Evolutionary conservation across 2,329 filamentous ascomycete species (phyloP).

Genomic region (Aspergillus floridensis): DNA sequence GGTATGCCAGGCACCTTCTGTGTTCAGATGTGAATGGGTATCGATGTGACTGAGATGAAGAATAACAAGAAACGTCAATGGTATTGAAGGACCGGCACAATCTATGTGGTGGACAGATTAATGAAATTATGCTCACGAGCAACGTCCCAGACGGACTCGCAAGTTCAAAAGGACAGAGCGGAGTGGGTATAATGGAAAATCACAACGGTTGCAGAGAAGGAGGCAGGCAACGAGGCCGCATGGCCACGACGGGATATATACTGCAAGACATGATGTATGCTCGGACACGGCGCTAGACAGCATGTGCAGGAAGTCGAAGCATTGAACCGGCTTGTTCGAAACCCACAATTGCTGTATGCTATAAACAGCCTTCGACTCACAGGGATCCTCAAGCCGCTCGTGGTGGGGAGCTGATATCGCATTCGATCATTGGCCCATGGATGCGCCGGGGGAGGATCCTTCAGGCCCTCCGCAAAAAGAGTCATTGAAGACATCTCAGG

Average conservation of each 20-base stretch:
- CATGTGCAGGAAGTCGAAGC: conserved; percentile 24
- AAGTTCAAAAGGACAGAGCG: background rate
- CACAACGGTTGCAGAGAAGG: background rate
- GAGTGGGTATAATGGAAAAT: background rate
- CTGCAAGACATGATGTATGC: background rate
- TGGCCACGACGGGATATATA: conserved; percentile 10
- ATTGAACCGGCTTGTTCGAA: conserved; percentile 20
- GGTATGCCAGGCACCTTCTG: background rate
- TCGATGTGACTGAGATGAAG: background rate
- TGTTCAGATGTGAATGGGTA: background rate
- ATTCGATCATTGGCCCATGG: conserved; percentile 22
- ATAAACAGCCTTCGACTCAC: conserved; percentile 26
- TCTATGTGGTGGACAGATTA: background rate
- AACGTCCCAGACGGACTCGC: background rate
- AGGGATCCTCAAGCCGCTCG: conserved; percentile 27
- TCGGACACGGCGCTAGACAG: conserved; percentile 3
- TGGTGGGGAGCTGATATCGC: conserved; percentile 15
- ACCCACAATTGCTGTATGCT: conserved; percentile 21
- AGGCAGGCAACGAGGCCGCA: background rate
- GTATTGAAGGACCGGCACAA: background rate
- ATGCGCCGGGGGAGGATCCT: conserved; percentile 23
- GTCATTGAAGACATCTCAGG: background rate
- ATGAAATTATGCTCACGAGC: background rate
- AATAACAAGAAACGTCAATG: background rate
- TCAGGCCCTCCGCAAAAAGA: background rate